Percentiles rank a stretch among this genome's conserved stretches.
phyloP scores from a whole-genome alignment of 495 filamentous ascomycete genomes.

The Podospora bellae-mahoneyi region DNA sequence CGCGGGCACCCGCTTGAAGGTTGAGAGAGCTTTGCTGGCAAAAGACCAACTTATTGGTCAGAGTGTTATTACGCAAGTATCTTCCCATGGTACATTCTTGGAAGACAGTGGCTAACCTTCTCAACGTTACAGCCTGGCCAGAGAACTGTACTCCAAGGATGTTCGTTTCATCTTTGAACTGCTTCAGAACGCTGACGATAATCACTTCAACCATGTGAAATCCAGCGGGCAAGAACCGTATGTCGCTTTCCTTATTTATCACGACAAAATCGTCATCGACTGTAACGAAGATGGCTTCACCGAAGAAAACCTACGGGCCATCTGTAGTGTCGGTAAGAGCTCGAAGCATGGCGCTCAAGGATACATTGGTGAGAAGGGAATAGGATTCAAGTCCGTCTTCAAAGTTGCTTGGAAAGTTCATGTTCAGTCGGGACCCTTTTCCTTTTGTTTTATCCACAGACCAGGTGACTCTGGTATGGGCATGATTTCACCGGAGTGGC shows the following conservation, averaged over 20 bases:
- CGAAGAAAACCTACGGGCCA: slow-evolving; percentile 33
- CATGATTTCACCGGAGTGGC: slow-evolving; percentile 45
- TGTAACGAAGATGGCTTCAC: slow-evolving; percentile 49
- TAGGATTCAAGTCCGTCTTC: slow-evolving; percentile 55
- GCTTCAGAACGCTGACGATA: slow-evolving; percentile 46
- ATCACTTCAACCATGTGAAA: slow-evolving; percentile 24
- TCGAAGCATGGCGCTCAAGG: slow-evolving; percentile 39
- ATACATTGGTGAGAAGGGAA: slow-evolving; percentile 51
- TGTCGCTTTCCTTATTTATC: slow-evolving; percentile 34
- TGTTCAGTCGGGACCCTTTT: slow-evolving; percentile 46
- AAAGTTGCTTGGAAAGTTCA: slow-evolving; percentile 45
- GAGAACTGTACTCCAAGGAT: slow-evolving; percentile 39
- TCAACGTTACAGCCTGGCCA: slow-evolving; percentile 29
- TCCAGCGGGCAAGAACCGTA: slow-evolving; percentile 23
- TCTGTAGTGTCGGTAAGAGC: slow-evolving; percentile 39
- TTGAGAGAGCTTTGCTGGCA: background rate
- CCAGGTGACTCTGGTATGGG: slow-evolving; percentile 37
- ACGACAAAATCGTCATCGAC: slow-evolving; percentile 37
- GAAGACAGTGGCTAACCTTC: background rate
- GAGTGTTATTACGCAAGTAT: background rate
- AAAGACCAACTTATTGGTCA: background rate
- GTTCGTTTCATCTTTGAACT: slow-evolving; percentile 42
- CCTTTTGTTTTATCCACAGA: slow-evolving; percentile 41
- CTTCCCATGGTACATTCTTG: background rate
- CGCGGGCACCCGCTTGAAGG: background rate